Evolutionary conservation across 1,284 basidiomycete genomes (phyloP), one percentile per base, ranked within the genome.

Genomic region (Violaceomyces palustris): DNA sequence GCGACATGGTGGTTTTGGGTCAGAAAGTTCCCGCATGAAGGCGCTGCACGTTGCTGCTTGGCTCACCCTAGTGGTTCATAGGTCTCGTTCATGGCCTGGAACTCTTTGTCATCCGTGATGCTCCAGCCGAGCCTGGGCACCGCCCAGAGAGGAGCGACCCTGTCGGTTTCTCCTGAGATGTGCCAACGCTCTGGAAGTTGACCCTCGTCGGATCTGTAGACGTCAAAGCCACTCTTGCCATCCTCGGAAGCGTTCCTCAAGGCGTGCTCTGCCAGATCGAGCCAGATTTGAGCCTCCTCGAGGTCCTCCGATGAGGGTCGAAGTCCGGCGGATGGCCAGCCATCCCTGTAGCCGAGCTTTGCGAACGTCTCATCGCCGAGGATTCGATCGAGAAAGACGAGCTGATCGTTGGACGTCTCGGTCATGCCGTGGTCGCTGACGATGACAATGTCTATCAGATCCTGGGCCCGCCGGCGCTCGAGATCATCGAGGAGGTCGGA

Each of bases 391-490:
- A 94, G 77, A 72, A 84, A 89, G 27, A 93, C 77, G 40, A 83
- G 77, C 36, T 84, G 80, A 0, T 83, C 81, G 56, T 86, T 80
- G 51, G 82, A 83, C 7, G 88, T 92, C 59, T 85, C 83, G 0
- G 83, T 85, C 90, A 94, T 93, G 3, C 90, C 91, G 68, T 94
- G 90, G 73, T 94, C 91, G 47, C 84, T 87, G 39, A 94, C 87
- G 62, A 92, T 88, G 21, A 93, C 79, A 22, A 94, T 78, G 70
- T 94, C 87, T 23, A 92, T 84, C 22, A 93, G 85, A 27, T 85
- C 80, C 1, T 81, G 82, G 24, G 92, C 77, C 64, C 90, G 87
- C 2, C 90, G 81, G n/a, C 77, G 74, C 23, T 78, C 78, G 24
- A 93, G 75, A 1, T 80, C 77, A 2, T 75, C 72, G 0, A 85